Conservation (phyloP, 1,284 basidiomycete genomes). For the Puccinia coronata region DNA sequence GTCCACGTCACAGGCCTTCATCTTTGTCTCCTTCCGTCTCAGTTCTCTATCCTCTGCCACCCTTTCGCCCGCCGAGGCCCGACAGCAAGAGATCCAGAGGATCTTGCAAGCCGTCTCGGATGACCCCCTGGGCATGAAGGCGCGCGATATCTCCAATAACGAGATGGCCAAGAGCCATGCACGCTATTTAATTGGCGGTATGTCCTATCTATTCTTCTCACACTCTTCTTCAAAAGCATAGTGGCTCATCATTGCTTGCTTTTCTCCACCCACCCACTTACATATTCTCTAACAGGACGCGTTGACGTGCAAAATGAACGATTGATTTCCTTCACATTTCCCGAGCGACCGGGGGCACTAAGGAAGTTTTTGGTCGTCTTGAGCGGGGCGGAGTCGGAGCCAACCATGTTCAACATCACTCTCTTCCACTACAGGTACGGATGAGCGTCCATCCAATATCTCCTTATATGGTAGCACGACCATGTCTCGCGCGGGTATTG, state of each 20-base stretch:
- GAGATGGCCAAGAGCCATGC: slow-evolving; percentile 94
- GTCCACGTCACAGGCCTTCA: slow-evolving; percentile 70
- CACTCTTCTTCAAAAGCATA: neutral
- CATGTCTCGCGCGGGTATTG: no score
- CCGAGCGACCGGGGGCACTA: slow-evolving; percentile 88
- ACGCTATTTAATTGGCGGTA: slow-evolving; percentile 82
- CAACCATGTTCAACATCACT: slow-evolving; percentile 37
- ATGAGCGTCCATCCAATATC: neutral
- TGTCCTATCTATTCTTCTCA: slow-evolving; percentile 32
- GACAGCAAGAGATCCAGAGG: slow-evolving; percentile 69
- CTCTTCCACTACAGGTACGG: slow-evolving; percentile 44
- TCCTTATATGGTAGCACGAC: no score
- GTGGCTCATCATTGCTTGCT: neutral
- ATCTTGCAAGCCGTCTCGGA: slow-evolving; percentile 63
- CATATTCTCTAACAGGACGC: no score
- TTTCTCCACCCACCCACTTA: no score
- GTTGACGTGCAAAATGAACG: slow-evolving; percentile 78
- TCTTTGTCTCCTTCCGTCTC: slow-evolving; percentile 88
- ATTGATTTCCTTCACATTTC: slow-evolving; percentile 86
- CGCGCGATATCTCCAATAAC: slow-evolving; percentile 85
- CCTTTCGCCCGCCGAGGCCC: slow-evolving; percentile 57
- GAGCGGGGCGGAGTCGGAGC: slow-evolving; percentile 4
- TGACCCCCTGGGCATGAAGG: slow-evolving; percentile 69
- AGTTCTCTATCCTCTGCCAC: slow-evolving; percentile 62
- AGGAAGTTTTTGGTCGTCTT: slow-evolving; percentile 75